Evolutionary conservation across 139 green algal species (phyloP), one percentile per base, ranked within the genome.

Genomic region (Ulvella scutata): DNA sequence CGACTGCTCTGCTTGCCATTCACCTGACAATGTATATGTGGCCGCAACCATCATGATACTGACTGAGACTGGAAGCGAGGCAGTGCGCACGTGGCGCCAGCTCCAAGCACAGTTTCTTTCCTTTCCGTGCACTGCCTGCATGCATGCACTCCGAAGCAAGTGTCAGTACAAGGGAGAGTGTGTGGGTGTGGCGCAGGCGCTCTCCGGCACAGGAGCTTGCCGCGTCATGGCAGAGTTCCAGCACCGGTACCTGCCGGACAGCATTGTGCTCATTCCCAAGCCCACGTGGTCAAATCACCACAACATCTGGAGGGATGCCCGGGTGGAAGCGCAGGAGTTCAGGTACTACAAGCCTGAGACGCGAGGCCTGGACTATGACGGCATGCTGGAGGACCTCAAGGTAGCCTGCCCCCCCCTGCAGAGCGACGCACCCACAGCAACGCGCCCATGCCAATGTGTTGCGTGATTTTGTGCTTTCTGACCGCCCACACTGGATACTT

Each of bases 311-410:
- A 43, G 43, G 20, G 31, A 83, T 78, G 79, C 76, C 20, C 29
- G 51, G 21, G 77, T 84, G 17, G 43, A 75, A 3, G 37, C 62
- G 38, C 43, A 80, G 35, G 43, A 72, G 31, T 90, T 88, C 80
- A 79, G 84, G 17, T 96, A 97, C 84, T 97, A 97, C 88, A 88
- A 96, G 75, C 82, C 89, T 9, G 84, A 86, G 62, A 97, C 91
- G 3, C 76, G 83, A 4, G 92, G 92, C 17, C 85, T 97, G 21
- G 89, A 96, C 77, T 88, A 94, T 61, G 87, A 92, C 20, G 87
- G 89, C 3, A 80, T 96, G 31, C 79, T 96, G 82, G 85, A 90
- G 60, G 89, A 94, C 74, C 62, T 92, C 28, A 78, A 90, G 77
- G 86, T 86, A 44, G 7, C 62, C 1, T 3, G n/a, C n/a, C n/a